Evolutionary conservation across 2,329 filamentous ascomycete genomes (phyloP), one percentile per base, ranked within the genome.

Genomic region (Diaporthe ilicicola): DNA sequence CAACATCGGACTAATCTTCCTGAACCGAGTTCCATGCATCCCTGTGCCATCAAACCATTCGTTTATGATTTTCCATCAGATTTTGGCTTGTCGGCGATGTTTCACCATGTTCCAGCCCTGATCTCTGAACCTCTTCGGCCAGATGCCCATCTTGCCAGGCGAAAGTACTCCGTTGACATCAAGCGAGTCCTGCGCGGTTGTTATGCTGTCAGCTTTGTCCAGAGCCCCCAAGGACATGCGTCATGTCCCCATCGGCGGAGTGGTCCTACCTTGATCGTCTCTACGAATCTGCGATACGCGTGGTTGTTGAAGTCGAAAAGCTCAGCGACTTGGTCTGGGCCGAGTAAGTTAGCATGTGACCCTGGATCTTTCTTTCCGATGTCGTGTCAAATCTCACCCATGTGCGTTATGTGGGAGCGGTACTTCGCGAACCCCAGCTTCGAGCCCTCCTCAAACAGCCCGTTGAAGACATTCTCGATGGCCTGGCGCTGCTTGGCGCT

Each of bases 121-220:
- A n/a, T 71, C 65, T 32, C 70, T 69, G 32, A 64, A 69, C 1
- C 65, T 56, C 27, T 55, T 59, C 1, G 70, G 70, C 81, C 81
- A 82, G 8, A 82, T 79, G 9, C 81, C 81, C 74, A 80, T 79
- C 74, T 83, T 83, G 15, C 81, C 81, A 0, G 81, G 80, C 1
- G 79, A 79, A 12, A 83, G 64, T 29, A 82, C 79, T 1, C 81
- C 80, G 27, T 82, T 81, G 0, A 78, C 79, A 64, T 82, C 81
- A 22, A 83, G 59, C 0, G 79, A 75, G 69, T 82, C 80, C 80
- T 81, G 22, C 42, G 48, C 1, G 1, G 5, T 48, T 9, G 29
- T 1, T n/a, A 3, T 4, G 3, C 44, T 34, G 27, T 62, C 13
- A 71, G 27, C 10, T 0, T 15, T 19, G 15, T 7, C 17, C 1